Percentiles rank a stretch among this genome's conserved stretches.
Conservation (phyloP, 345 rosid species). For the Brassica juncea region DNA sequence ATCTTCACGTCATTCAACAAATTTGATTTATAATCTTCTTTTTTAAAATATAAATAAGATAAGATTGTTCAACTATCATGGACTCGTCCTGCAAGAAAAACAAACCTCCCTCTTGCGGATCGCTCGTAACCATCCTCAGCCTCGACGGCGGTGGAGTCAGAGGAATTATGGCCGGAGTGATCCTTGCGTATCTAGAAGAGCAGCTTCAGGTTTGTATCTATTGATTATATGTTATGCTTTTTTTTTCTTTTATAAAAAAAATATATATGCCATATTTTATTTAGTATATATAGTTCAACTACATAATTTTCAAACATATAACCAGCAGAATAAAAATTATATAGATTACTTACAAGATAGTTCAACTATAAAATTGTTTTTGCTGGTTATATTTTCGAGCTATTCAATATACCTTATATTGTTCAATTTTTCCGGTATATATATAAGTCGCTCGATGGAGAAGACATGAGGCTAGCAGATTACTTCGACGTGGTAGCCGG, state of each 20-base stretch:
- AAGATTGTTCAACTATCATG: conserved; percentile 15
- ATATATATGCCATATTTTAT: background rate
- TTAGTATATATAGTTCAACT: background rate
- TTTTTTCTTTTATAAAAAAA: background rate
- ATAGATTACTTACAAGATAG: background rate
- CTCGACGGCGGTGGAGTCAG: conserved; percentile 78
- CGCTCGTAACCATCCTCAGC: conserved; percentile 64
- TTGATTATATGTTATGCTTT: background rate
- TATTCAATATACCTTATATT: background rate
- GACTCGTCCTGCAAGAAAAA: conserved; percentile 3
- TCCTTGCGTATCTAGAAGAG: conserved; percentile 63
- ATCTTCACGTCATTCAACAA: background rate
- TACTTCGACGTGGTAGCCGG: conserved; percentile 76
- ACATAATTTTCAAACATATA: background rate
- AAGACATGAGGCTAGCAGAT: conserved; percentile 62
- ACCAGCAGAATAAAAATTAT: background rate
- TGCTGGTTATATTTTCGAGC: background rate
- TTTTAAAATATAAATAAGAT: background rate
- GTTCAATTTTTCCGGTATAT: background rate
- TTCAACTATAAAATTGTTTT: background rate
- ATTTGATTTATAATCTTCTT: background rate
- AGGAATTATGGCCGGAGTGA: conserved; percentile 67
- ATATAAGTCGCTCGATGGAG: conserved; percentile 58
- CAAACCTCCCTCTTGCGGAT: conserved; percentile 53
- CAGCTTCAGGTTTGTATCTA: conserved; percentile 64